Conservation (phyloP, 441 rosid species). For the Populus hybrid region DNA sequence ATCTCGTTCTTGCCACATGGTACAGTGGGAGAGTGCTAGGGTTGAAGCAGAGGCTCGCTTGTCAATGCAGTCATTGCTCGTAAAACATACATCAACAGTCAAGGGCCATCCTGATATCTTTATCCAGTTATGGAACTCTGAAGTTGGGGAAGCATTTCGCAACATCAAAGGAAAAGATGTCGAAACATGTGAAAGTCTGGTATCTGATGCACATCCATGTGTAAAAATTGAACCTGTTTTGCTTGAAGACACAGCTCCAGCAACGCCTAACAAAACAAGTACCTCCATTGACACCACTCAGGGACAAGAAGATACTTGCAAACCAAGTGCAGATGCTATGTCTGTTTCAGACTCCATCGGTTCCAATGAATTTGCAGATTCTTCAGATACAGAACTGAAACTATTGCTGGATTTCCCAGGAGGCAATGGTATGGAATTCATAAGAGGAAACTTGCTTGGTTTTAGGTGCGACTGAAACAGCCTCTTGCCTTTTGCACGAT, state of each 20-base stretch:
- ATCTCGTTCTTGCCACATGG: slow-evolving; percentile 35
- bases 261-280: slow-evolving; percentile 23
- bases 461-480: slow-evolving; percentile 16
- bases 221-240: slow-evolving; percentile 37
- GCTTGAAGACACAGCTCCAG: slow-evolving; percentile 24
- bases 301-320: slow-evolving; percentile 19
- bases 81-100: slow-evolving; percentile 8
- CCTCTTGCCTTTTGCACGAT: neutral
- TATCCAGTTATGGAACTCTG: slow-evolving; percentile 44
- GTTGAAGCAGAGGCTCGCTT: slow-evolving; percentile 49
- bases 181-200: slow-evolving; percentile 14
- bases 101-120: slow-evolving; percentile 32
- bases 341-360: slow-evolving; percentile 48
- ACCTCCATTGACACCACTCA: neutral
- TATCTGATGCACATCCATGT: slow-evolving; percentile 31
- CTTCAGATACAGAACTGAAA: slow-evolving; percentile 66
- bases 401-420: slow-evolving; percentile 79
- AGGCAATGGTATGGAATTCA: slow-evolving; percentile 51
- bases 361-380: slow-evolving; percentile 49
- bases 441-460: slow-evolving; percentile 43
- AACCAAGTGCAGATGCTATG: slow-evolving; percentile 19
- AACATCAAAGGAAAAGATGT: slow-evolving; percentile 12
- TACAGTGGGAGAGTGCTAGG: slow-evolving; percentile 42
- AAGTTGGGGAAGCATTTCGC: slow-evolving; percentile 42
- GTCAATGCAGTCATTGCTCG: slow-evolving; percentile 29